Percentiles rank a stretch among this genome's conserved stretches.
These are phyloP conservation scores for Boletus bicolor DNA, from an alignment of 768 basidiomycete species.

Conservation along the genomic window DNA sequence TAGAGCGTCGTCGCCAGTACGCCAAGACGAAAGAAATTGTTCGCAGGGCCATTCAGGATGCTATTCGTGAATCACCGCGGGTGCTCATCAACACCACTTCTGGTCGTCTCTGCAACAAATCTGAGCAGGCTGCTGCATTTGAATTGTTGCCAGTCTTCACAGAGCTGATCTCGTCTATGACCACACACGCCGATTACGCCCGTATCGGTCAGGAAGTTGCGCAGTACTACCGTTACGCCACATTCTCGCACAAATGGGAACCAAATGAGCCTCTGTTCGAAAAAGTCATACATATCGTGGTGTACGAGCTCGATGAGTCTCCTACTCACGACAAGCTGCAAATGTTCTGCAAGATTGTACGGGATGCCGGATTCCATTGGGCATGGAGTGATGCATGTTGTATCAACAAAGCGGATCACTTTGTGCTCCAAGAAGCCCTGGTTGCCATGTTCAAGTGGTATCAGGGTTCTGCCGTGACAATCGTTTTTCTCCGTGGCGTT, in stretches of 20 bases:
- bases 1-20: not conserved
- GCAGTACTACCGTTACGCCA: no score
- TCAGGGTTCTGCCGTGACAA: not conserved
- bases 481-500: constrained; percentile 6
- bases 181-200: no score
- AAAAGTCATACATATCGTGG: no score
- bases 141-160: no score
- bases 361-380: not conserved
- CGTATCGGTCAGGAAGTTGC: no score
- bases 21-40: not conserved
- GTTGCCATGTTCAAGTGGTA: constrained; percentile 13
- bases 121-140: no score
- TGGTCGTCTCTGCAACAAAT: not conserved
- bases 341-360: constrained; percentile 4
- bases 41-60: not conserved
- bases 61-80: not conserved
- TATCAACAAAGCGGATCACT: not conserved
- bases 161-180: no score
- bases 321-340: constrained; percentile 1
- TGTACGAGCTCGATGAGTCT: not conserved
- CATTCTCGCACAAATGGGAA: no score
- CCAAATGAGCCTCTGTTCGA: no score
- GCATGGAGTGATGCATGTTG: constrained; percentile 11
- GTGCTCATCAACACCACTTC: constrained; percentile 2
- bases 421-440: not conserved